A percentile compares a stretch with the other conserved stretches of the same genome.
These are phyloP conservation scores for Mesostigma viride DNA, from an alignment of 139 green algal species.

Conservation along the genomic window DNA sequence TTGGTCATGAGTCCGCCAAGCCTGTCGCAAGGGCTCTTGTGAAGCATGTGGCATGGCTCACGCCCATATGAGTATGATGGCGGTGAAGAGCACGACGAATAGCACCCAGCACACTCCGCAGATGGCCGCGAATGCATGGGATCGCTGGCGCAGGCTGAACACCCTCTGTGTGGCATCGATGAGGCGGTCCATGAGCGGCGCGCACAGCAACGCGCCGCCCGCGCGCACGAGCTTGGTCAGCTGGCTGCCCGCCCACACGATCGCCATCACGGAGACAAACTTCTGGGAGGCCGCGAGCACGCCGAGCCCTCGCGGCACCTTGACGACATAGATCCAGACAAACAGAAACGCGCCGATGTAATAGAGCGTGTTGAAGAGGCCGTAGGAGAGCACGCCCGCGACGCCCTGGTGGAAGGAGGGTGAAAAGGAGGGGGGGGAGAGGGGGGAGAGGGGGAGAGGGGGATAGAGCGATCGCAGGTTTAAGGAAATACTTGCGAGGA, in stretches of 20 bases:
- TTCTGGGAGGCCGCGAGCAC: constrained; percentile 1
- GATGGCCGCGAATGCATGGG: neutral
- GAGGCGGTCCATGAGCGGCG: constrained; percentile 24
- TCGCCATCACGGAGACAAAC: constrained; percentile 36
- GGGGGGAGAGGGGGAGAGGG: too few species aligned
- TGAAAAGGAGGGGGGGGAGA: too few species aligned
- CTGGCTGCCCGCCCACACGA: constrained; percentile 53
- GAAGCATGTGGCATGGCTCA: too few species aligned
- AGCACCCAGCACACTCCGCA: too few species aligned
- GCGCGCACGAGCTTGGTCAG: constrained; percentile 42
- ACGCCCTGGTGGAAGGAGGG: too few species aligned
- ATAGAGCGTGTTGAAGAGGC: constrained; percentile 53
- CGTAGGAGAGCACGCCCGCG: constrained; percentile 45
- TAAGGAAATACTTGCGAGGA: too few species aligned
- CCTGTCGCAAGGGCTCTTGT: too few species aligned
- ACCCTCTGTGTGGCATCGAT: neutral
- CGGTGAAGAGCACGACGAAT: too few species aligned
- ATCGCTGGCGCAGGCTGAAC: neutral
- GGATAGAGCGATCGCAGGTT: too few species aligned
- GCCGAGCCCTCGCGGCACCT: constrained; percentile 23
- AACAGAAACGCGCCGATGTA: constrained; percentile 39
- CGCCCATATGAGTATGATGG: too few species aligned
- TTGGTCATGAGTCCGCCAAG: too few species aligned
- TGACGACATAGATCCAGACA: constrained; percentile 23
- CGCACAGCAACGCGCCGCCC: constrained; percentile 13